Evolutionary conservation across 2,329 filamentous ascomycete genomes (phyloP).

Genomic region (Botrytis porri): DNA sequence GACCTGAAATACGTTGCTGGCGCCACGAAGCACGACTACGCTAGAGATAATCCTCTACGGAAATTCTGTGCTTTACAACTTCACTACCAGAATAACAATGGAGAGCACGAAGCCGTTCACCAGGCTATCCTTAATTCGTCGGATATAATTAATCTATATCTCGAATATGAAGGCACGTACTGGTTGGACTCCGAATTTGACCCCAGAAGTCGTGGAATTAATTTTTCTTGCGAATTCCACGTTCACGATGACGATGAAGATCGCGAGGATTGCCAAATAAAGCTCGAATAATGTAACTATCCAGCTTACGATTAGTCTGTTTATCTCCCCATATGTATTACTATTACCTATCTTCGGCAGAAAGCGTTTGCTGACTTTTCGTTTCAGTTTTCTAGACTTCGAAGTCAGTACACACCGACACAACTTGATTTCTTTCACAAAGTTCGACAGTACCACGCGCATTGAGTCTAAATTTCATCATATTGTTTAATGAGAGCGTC

Average conservation of each 20-base stretch:
- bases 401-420: neutral
- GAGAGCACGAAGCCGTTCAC: too few relatives aligned
- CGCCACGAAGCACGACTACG: too few relatives aligned
- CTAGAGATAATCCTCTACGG: too few relatives aligned
- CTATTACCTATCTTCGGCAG: neutral
- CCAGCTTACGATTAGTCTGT: neutral
- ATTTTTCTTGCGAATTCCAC: neutral
- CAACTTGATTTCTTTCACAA: neutral
- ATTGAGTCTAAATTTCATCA: neutral
- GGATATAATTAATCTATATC: too few relatives aligned
- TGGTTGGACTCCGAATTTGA: too few relatives aligned
- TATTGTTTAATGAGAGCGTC: rapidly evolving
- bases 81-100: too few relatives aligned
- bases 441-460: neutral
- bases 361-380: neutral
- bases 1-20: too few relatives aligned
- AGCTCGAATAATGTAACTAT: neutral
- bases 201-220: neutral
- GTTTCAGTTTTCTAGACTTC: neutral
- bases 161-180: too few relatives aligned
- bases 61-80: too few relatives aligned
- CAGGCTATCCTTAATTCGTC: too few relatives aligned
- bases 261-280: neutral
- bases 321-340: neutral
- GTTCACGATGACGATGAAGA: rapidly evolving